phyloP scores from a whole-genome alignment of 768 basidiomycete genomes.

The Phanerodontia chrysosporium region DNA sequence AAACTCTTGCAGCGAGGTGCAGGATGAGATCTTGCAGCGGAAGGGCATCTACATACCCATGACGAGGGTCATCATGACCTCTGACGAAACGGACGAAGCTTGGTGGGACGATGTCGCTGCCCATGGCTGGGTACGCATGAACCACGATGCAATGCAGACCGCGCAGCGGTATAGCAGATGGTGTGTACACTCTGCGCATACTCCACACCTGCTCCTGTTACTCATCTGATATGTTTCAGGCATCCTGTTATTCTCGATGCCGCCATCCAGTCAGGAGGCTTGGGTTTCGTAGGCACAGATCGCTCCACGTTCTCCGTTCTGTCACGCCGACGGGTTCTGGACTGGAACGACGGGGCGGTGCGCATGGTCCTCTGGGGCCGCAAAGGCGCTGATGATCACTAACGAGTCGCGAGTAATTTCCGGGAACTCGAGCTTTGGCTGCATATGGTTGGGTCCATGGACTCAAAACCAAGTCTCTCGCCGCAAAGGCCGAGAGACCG shows the following conservation, averaged over 20 bases:
- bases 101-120: conserved; percentile 36
- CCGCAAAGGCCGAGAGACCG: background rate
- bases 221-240: conserved; percentile 32
- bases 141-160: conserved; percentile 31
- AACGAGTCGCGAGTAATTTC: conserved; percentile 13
- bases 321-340: conserved; percentile 59
- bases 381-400: conserved; percentile 52
- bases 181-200: conserved; percentile 18
- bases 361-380: conserved; percentile 57
- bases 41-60: conserved; percentile 28
- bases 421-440: background rate
- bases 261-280: conserved; percentile 60
- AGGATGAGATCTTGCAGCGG: conserved; percentile 29
- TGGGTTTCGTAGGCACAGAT: conserved; percentile 71
- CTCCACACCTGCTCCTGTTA: background rate
- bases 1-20: conserved; percentile 27
- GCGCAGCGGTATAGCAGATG: conserved; percentile 32
- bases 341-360: conserved; percentile 57
- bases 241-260: conserved; percentile 74
- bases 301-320: conserved; percentile 68
- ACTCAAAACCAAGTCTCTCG: background rate
- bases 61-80: conserved; percentile 36
- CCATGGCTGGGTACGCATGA: conserved; percentile 33
- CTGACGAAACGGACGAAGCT: conserved; percentile 36
- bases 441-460: background rate